Base-by-base conservation (phyloP, 768 basidiomycete species). In the Mycena galopus region DNA sequence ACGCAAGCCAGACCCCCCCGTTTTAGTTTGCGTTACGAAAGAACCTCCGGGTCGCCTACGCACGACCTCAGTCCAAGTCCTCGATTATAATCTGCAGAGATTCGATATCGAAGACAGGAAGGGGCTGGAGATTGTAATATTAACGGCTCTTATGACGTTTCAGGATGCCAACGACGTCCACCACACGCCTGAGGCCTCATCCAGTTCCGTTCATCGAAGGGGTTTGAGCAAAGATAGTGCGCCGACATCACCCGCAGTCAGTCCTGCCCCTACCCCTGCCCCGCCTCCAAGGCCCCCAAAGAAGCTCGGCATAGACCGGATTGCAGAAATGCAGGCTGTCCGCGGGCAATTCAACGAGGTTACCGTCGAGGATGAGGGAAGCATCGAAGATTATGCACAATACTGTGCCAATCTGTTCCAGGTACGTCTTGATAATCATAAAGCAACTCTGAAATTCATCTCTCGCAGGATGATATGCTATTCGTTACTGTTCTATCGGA, bases 21-120 rank as follows among this genome's bases (percentile, higher is more conserved):
- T 96, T 2, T 88, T 95, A 12, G 92, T 96, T 16, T 94, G 94
- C 0, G 86, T 95, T 32, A 94, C 93, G 3, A 94, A 92, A 77
- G 95, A 95, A 71, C 88, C 90, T 2, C 84, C 90, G 2, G 91
- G 92, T 9, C 85, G 89, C 27, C 83, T 92, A 55, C 92, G 90
- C 77, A 90, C 92, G 16, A 80, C 88, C 0, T 86, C 90, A 3
- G 84, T 95, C 32, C 95, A 96, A 77, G 88, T 96, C 29, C 84
- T 96, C 6, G 94, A 96, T 79, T 96, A 96, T 74, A 96, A 96
- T 76, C 84, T 96, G 42, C 90, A 95, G 76, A 84, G 94, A 47
- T 96, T 96, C 76, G 95, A 96, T 74, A 91, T 96, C 60, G 85
- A 93, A 19, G 95, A 96, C 76, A 88, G 93, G 35, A 96, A 96